Base-by-base conservation (phyloP, 306 rosid genomes). In the Casuarina cunninghamiana region DNA sequence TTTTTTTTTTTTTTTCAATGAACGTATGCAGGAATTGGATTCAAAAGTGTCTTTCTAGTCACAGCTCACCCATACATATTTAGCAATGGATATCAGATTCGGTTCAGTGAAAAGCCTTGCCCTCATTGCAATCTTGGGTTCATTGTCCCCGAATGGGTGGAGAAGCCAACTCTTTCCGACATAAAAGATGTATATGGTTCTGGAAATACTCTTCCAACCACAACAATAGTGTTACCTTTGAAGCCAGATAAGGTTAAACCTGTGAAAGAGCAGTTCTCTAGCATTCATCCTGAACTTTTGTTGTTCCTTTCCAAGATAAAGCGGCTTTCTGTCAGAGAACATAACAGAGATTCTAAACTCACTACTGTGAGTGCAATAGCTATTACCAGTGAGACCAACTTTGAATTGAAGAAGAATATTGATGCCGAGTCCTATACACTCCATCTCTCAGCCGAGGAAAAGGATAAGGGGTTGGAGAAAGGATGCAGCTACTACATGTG, bases 101-200 rank as follows among this genome's bases (percentile, higher is more conserved):
- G 89, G 10, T 88, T 93, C 80, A 83, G 77, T 44, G 97, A 93
- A 81, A 79, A 65, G 45, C 97, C 98, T 60, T 91, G 98, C 80
- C 76, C 80, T 55, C 77, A 86, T 79, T 91, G 97, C 82, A 79
- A 78, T 76, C 81, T 93, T 53, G 98, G 98, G 0, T 91, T 83
- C 72, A 84, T 93, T 72, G 98, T 93, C 57, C 98, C 98, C 35
- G 93, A 93, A 83, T 93, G 98, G 98, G 96, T 87, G 69, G 96
- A 90, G 72, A 85, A 73, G 38, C 89, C 93, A 65, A 79, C 87
- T 58, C 78, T 85, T 54, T 50, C 69, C 21, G 89, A 85, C 67
- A 83, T 93, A 10, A 21, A 76, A 41, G 15, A 81, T 57, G 84
- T 91, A 51, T 88, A 90, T 75, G 87, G 96, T 21, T 77, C 48